Evolutionary conservation across 176 grass and related monocot genomes (phyloP).

Genomic region (Aegilops tauschii): DNA sequence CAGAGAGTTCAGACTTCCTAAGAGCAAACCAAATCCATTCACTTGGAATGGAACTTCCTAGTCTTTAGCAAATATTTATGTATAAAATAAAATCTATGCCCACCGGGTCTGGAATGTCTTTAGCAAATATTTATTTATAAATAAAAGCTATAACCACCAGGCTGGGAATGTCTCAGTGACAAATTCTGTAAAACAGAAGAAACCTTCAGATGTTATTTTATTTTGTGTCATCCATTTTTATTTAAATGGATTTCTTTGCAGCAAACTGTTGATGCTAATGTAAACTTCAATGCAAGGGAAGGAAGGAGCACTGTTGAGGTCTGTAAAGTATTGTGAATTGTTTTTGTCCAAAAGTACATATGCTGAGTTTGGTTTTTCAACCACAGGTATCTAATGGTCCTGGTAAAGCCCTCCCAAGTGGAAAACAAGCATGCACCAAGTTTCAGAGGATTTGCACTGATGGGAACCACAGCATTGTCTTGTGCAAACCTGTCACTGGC

Average conservation of each 20-base stretch:
- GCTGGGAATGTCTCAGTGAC: background rate
- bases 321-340: slow-evolving; percentile 17
- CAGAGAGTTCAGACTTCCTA: background rate
- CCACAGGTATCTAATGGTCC: slow-evolving; percentile 49
- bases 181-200: background rate
- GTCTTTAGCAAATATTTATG: background rate
- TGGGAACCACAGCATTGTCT: slow-evolving; percentile 71
- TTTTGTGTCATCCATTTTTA: background rate
- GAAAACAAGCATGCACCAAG: slow-evolving; percentile 84
- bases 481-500: slow-evolving; percentile 94
- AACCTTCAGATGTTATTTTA: background rate
- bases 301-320: slow-evolving; percentile 88
- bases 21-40: background rate
- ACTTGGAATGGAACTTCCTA: background rate
- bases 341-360: background rate
- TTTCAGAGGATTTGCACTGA: slow-evolving; percentile 77
- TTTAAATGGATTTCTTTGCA: slow-evolving; percentile 31
- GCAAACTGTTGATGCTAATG: slow-evolving; percentile 83
- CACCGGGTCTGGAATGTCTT: background rate
- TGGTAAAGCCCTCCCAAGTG: slow-evolving; percentile 44
- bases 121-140: background rate
- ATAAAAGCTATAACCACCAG: background rate
- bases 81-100: background rate
- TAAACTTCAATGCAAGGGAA: slow-evolving; percentile 87
- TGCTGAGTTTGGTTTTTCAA: slow-evolving; percentile 1